These are phyloP conservation scores for Arachnomyces sp. DNA, from an alignment of 2,329 filamentous ascomycete species.

Conservation along the genomic window DNA sequence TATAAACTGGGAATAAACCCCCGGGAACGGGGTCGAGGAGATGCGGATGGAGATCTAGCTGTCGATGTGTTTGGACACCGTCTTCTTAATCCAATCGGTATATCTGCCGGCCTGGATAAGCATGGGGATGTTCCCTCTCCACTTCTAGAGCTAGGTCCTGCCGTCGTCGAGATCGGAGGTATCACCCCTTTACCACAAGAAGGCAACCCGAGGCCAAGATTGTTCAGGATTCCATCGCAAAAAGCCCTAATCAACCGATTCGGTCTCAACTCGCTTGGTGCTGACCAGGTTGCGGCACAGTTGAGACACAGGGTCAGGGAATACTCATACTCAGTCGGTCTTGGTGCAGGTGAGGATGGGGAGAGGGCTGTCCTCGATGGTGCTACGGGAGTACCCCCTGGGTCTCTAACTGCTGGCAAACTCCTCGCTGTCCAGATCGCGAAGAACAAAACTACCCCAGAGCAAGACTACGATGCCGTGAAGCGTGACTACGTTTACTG, in stretches of 20 bases:
- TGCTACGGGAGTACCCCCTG: slow-evolving; percentile 65
- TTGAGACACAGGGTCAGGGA: slow-evolving; percentile 68
- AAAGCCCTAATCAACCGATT: slow-evolving; percentile 92
- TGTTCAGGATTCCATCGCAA: slow-evolving; percentile 76
- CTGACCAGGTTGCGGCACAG: slow-evolving; percentile 72
- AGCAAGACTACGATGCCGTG: slow-evolving; percentile 74
- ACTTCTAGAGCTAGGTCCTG: slow-evolving; percentile 75
- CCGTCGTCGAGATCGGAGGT: slow-evolving; percentile 85
- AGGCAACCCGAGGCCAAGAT: slow-evolving; percentile 78
- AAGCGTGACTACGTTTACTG: slow-evolving; percentile 78
- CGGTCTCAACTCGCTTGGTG: slow-evolving; percentile 85
- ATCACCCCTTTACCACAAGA: slow-evolving; percentile 78
- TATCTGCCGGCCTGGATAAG: slow-evolving; percentile 94
- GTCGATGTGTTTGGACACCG: slow-evolving; percentile 62
- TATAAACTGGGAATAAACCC: slow-evolving; percentile 70
- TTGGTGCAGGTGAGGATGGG: slow-evolving; percentile 53
- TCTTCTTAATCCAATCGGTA: slow-evolving; percentile 80
- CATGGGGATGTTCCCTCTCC: slow-evolving; percentile 79
- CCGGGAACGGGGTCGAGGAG: slow-evolving; percentile 63
- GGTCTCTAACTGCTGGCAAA: slow-evolving; percentile 67
- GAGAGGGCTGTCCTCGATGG: slow-evolving; percentile 71
- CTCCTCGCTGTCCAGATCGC: slow-evolving; percentile 86
- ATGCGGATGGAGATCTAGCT: slow-evolving; percentile 44
- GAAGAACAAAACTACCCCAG: slow-evolving; percentile 91
- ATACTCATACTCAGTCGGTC: slow-evolving; percentile 63